A percentile compares a stretch with the other conserved stretches of the same genome.
Conservation (phyloP, 164 flowering plant genomes). For the Cinnamomum micranthum region DNA sequence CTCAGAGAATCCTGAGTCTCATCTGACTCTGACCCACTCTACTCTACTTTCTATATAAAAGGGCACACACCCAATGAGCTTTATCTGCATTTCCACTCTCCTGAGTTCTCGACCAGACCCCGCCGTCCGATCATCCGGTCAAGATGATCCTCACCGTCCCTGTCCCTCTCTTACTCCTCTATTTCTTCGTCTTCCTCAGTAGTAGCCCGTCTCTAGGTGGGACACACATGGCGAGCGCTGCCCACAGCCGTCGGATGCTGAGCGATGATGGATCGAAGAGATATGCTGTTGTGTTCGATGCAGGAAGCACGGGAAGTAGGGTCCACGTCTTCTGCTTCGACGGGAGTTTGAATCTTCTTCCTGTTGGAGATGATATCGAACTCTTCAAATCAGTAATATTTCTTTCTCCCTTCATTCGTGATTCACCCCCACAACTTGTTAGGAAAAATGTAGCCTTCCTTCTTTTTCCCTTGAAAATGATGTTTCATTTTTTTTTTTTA, state of each 20-base stretch:
- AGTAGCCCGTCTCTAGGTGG: background rate
- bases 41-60: no score
- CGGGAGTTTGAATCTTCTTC: slow-evolving; percentile 65
- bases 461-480: no score
- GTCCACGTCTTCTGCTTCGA: slow-evolving; percentile 24
- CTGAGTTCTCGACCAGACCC: no score
- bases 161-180: background rate
- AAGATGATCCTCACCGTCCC: background rate
- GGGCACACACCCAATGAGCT: no score
- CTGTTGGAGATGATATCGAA: slow-evolving; percentile 77
- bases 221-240: background rate
- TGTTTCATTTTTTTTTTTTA: no score
- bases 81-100: no score
- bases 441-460: no score
- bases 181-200: background rate
- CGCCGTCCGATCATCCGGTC: no score
- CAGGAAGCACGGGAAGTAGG: background rate
- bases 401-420: no score
- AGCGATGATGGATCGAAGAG: background rate
- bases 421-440: no score
- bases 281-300: background rate
- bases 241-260: background rate
- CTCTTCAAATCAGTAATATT: slow-evolving; percentile 63
- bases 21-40: no score
- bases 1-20: no score